Evolutionary conservation across 2,329 filamentous ascomycete genomes (phyloP).

Genomic region (Neofusicoccum cordaticola): DNA sequence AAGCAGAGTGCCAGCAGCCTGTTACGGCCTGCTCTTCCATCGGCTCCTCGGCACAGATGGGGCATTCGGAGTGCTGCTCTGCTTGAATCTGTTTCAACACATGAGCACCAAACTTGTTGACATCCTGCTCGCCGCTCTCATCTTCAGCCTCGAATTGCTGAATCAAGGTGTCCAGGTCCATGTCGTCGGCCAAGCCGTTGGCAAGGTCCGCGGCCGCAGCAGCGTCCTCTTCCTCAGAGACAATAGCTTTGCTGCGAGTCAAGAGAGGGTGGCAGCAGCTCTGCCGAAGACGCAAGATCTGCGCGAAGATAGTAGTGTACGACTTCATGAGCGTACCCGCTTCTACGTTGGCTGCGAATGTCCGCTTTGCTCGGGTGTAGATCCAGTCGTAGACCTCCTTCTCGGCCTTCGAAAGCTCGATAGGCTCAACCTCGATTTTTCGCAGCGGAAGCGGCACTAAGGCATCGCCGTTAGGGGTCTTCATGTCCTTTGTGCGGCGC

Average conservation of each 20-base stretch:
- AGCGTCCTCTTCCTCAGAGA: slow-evolving; percentile 85
- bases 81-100: slow-evolving; percentile 88
- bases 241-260: slow-evolving; percentile 78
- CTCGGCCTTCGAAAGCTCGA: slow-evolving; percentile 82
- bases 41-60: slow-evolving; percentile 90
- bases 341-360: slow-evolving; percentile 82
- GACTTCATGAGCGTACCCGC: slow-evolving; percentile 92
- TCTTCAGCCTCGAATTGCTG: slow-evolving; percentile 73
- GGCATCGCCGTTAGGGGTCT: slow-evolving; percentile 78
- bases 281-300: slow-evolving; percentile 88
- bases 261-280: slow-evolving; percentile 91
- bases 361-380: slow-evolving; percentile 74
- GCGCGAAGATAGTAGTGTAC: slow-evolving; percentile 95
- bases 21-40: slow-evolving; percentile 95
- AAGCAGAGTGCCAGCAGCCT: slow-evolving; percentile 96
- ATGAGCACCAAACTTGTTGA: slow-evolving; percentile 78
- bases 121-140: slow-evolving; percentile 51
- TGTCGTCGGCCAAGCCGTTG: slow-evolving; percentile 85
- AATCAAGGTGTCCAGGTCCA: slow-evolving; percentile 87
- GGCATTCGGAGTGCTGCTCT: slow-evolving; percentile 85
- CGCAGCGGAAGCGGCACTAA: slow-evolving; percentile 80
- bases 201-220: slow-evolving; percentile 73
- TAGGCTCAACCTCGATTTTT: slow-evolving; percentile 77
- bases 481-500: slow-evolving; percentile 96
- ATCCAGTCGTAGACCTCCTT: slow-evolving; percentile 92